Evolutionary conservation across 2,329 filamentous ascomycete species (phyloP).

Genomic region (Talaromyces sp.): DNA sequence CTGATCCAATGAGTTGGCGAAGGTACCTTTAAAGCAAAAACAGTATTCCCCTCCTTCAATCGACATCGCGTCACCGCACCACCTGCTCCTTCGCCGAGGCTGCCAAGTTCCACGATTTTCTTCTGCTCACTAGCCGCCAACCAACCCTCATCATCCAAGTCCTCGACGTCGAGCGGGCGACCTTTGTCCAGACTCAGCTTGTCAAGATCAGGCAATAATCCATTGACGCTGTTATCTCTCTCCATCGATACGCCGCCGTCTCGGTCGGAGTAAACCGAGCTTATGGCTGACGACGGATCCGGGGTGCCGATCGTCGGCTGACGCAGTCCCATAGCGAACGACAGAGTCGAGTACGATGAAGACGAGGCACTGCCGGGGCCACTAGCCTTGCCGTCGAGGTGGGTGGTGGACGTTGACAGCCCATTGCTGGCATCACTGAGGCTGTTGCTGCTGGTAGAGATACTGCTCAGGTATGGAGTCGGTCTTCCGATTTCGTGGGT

Average conservation of each 20-base stretch:
- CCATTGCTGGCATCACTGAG: conserved; percentile 30
- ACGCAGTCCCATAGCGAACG: conserved; percentile 69
- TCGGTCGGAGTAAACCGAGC: conserved; percentile 52
- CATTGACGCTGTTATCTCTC: conserved; percentile 73
- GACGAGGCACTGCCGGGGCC: conserved; percentile 80
- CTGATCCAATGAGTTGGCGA: conserved; percentile 12
- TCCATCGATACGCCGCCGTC: conserved; percentile 76
- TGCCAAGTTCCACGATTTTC: conserved; percentile 81
- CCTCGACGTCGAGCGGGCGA: conserved; percentile 81
- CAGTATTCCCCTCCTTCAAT: conserved; percentile 84
- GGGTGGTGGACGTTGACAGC: conserved; percentile 76
- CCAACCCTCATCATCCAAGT: conserved; percentile 93
- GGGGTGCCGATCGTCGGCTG: conserved; percentile 63
- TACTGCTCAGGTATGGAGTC: neutral
- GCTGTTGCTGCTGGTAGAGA: conserved; percentile 3
- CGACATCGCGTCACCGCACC: conserved; percentile 90
- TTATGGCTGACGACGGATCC: conserved; percentile 84
- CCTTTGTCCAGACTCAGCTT: conserved; percentile 78
- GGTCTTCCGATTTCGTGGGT: conserved; percentile 28
- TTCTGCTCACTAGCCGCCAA: conserved; percentile 85
- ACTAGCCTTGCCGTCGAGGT: conserved; percentile 66
- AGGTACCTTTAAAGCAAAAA: conserved; percentile 90
- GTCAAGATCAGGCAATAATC: conserved; percentile 71
- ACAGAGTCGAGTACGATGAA: conserved; percentile 79
- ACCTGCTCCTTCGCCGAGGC: conserved; percentile 88